Evolutionary conservation across 768 basidiomycete genomes (phyloP).

Genomic region (Pilatotrama ljubarskyi): DNA sequence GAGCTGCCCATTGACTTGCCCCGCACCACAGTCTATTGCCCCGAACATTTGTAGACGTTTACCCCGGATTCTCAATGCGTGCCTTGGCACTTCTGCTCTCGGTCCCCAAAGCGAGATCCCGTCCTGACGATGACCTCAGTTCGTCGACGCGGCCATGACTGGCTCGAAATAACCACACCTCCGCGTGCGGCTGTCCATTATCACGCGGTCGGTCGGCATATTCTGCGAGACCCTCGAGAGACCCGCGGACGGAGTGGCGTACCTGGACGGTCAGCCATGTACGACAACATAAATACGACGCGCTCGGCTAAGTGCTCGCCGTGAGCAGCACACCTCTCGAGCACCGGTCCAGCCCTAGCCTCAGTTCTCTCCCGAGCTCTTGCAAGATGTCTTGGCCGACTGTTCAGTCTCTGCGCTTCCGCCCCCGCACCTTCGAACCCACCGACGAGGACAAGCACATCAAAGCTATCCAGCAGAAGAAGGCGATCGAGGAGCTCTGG

Average conservation of each 20-base stretch:
- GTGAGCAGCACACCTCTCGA: conserved; percentile 13
- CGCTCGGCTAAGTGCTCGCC: background rate
- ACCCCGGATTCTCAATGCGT: conserved; percentile 23
- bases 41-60: conserved; percentile 32
- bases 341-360: background rate
- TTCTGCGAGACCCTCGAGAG: background rate
- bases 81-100: conserved; percentile 5
- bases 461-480: conserved; percentile 37
- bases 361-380: background rate
- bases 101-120: conserved; percentile 6
- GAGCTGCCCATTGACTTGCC: conserved; percentile 18
- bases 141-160: conserved; percentile 1
- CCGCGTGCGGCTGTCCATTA: conserved; percentile 12
- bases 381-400: conserved; percentile 13
- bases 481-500: conserved; percentile 44
- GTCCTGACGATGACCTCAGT: conserved; percentile 14
- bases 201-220: conserved; percentile 16
- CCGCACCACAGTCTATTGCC: conserved; percentile 27
- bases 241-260: background rate
- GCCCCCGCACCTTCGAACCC: conserved; percentile 23
- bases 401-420: conserved; percentile 4
- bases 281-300: conserved; percentile 15
- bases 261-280: background rate
- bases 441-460: conserved; percentile 37
- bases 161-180: conserved; percentile 9